Percentiles rank a stretch among this genome's conserved stretches.
phyloP scores from a whole-genome alignment of 2,329 filamentous ascomycete species.

The Cephalotrichum gorgonifer region DNA sequence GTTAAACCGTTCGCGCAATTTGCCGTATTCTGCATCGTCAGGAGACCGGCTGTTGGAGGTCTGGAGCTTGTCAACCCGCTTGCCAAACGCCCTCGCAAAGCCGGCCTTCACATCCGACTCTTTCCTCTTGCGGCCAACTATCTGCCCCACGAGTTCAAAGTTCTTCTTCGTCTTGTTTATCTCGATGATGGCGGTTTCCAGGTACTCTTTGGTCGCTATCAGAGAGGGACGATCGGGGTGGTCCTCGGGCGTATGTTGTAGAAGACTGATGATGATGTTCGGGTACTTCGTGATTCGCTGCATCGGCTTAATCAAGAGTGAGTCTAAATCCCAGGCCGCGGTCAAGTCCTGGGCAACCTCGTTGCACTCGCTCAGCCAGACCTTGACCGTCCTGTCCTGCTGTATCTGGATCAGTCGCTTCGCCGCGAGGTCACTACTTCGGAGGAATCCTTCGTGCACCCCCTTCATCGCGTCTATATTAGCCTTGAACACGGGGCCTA shows the following conservation, averaged over 20 bases:
- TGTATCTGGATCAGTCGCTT: slow-evolving; percentile 53
- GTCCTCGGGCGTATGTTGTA: slow-evolving; percentile 67
- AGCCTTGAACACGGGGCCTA: slow-evolving; percentile 43
- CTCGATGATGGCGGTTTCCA: slow-evolving; percentile 63
- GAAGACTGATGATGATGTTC: slow-evolving; percentile 68
- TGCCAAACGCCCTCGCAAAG: slow-evolving; percentile 80
- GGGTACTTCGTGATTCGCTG: slow-evolving; percentile 93
- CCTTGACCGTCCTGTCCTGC: slow-evolving; percentile 53
- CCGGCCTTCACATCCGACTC: slow-evolving; percentile 81
- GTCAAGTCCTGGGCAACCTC: slow-evolving; percentile 88
- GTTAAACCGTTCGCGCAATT: slow-evolving; percentile 75
- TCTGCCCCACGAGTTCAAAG: slow-evolving; percentile 82
- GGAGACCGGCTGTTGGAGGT: slow-evolving; percentile 43
- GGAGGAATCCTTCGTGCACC: slow-evolving; percentile 51
- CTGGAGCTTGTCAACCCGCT: slow-evolving; percentile 76
- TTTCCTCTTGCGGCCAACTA: slow-evolving; percentile 75
- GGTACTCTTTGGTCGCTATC: slow-evolving; percentile 33
- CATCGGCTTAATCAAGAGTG: slow-evolving; percentile 92
- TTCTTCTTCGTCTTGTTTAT: slow-evolving; percentile 97
- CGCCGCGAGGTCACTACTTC: slow-evolving; percentile 52
- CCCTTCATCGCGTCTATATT: slow-evolving; percentile 52
- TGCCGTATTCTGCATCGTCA: slow-evolving; percentile 74
- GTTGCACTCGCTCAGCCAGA: slow-evolving; percentile 91
- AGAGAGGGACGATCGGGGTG: slow-evolving; percentile 74
- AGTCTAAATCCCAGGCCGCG: slow-evolving; percentile 88